phyloP scores from a whole-genome alignment of 164 flowering plant species.

The Tetrastigma voinierianum region DNA sequence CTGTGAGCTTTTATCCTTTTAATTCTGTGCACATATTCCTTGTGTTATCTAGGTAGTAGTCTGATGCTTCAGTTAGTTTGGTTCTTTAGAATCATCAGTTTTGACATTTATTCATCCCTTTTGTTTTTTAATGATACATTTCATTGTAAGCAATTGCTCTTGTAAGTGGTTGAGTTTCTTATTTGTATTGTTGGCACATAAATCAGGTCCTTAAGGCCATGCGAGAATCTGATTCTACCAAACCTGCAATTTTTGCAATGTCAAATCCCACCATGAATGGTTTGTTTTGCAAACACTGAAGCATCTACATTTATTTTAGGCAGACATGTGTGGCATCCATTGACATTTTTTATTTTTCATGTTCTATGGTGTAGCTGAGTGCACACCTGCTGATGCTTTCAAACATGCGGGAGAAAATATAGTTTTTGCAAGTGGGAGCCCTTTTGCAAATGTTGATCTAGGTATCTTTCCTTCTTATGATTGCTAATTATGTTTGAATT shows the following conservation, averaged over 20 bases:
- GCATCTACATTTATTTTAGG: background rate
- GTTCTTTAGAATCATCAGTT: too few relatives aligned
- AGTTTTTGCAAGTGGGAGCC: slow-evolving; percentile 97
- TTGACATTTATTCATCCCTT: too few relatives aligned
- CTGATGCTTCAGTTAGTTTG: too few relatives aligned
- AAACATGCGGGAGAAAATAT: slow-evolving; percentile 88
- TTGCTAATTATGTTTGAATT: background rate
- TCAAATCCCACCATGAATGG: slow-evolving; percentile 97
- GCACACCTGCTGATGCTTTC: slow-evolving; percentile 93
- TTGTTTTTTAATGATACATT: background rate
- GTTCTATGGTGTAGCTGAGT: slow-evolving; percentile 72
- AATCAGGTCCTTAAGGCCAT: slow-evolving; percentile 86
- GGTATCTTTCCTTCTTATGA: slow-evolving; percentile 43
- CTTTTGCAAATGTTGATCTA: slow-evolving; percentile 79
- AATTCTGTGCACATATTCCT: too few relatives aligned
- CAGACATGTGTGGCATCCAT: background rate
- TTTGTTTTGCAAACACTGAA: slow-evolving; percentile 25
- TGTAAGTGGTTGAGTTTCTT: background rate
- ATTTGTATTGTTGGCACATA: slow-evolving; percentile 7
- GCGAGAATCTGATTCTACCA: slow-evolving; percentile 79
- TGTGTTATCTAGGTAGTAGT: too few relatives aligned
- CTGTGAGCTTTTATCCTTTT: too few relatives aligned
- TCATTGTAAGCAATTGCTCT: background rate
- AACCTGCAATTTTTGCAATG: slow-evolving; percentile 92
- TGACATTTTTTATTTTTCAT: slow-evolving; percentile 6